phyloP scores from a whole-genome alignment of 2,329 filamentous ascomycete genomes.

The Ceratocystis papillata region DNA sequence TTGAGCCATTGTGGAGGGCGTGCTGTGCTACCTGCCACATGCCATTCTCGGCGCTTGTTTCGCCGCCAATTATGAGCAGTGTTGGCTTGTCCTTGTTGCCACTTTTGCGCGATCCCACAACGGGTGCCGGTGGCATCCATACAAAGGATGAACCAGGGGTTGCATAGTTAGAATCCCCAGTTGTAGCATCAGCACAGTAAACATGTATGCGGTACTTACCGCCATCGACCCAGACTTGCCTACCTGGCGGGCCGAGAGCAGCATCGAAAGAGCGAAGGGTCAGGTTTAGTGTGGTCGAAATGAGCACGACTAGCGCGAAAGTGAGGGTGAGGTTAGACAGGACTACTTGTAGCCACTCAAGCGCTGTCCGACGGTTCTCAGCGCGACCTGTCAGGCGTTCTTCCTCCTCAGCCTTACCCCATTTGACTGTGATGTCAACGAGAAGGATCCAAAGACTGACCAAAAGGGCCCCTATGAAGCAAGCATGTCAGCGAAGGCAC shows the following conservation, averaged over 20 bases:
- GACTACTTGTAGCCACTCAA: slow-evolving; percentile 76
- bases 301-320: slow-evolving; percentile 59
- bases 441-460: slow-evolving; percentile 69
- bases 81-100: slow-evolving; percentile 50
- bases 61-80: slow-evolving; percentile 74
- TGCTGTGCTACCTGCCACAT: slow-evolving; percentile 71
- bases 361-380: slow-evolving; percentile 69
- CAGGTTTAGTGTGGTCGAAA: slow-evolving; percentile 70
- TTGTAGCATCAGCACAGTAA: slow-evolving; percentile 47
- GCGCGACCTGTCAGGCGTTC: slow-evolving; percentile 79
- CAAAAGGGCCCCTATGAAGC: slow-evolving; percentile 52
- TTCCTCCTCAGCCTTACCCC: slow-evolving; percentile 89
- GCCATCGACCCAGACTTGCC: slow-evolving; percentile 68
- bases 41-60: slow-evolving; percentile 64
- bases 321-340: slow-evolving; percentile 60
- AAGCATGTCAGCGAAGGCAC: background rate
- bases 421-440: slow-evolving; percentile 72
- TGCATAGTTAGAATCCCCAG: background rate
- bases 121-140: background rate
- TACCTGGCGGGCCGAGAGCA: slow-evolving; percentile 59
- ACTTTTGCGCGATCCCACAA: background rate
- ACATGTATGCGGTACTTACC: slow-evolving; percentile 81
- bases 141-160: background rate
- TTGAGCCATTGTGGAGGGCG: slow-evolving; percentile 66
- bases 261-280: slow-evolving; percentile 71